Evolutionary conservation across 2,329 filamentous ascomycete genomes (phyloP).

Genomic region (Daldinia sp.): DNA sequence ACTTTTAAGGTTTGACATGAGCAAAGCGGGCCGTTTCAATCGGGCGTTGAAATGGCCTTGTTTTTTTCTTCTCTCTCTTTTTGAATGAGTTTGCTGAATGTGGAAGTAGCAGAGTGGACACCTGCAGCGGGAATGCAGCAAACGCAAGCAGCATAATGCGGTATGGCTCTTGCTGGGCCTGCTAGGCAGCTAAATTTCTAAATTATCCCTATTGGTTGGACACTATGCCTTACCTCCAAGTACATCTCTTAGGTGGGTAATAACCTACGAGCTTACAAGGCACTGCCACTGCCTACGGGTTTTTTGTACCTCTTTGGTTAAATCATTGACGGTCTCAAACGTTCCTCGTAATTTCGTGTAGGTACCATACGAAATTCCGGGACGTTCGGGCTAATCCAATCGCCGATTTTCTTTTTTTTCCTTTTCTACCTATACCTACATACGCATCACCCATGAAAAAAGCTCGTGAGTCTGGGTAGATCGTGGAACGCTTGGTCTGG

Average conservation of each 20-base stretch:
- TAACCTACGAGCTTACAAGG: not conserved
- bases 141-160: too few species aligned
- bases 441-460: not conserved
- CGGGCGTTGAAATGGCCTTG: not conserved
- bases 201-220: not conserved
- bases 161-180: too few species aligned
- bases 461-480: not conserved
- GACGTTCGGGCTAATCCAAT: not conserved
- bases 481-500: not conserved
- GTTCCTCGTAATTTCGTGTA: slow-evolving; percentile 1
- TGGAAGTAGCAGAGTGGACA: too few species aligned
- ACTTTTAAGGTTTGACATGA: slow-evolving; percentile 1
- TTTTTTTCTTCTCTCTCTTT: too few species aligned
- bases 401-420: not conserved
- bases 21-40: slow-evolving; percentile 2
- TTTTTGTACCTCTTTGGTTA: not conserved
- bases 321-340: too few species aligned
- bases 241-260: not conserved
- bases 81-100: too few species aligned
- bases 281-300: slow-evolving; percentile 14
- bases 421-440: too few species aligned
- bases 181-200: not conserved
- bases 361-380: not conserved
- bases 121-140: too few species aligned
- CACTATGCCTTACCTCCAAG: not conserved